Evolutionary conservation across 441 rosid species (phyloP), one percentile per base, ranked within the genome.

Genomic region (Gossypium laxum): DNA sequence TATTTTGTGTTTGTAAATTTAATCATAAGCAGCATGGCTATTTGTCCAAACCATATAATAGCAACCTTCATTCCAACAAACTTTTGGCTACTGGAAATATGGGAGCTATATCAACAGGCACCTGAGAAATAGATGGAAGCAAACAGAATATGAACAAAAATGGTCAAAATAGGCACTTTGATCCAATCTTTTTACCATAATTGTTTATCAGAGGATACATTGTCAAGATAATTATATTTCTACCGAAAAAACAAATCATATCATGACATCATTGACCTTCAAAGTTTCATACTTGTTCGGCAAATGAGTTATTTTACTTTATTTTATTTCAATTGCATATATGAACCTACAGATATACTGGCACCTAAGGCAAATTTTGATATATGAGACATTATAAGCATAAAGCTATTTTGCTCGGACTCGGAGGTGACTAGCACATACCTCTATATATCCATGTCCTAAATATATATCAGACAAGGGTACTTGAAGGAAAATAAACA

Each of bases 41-140:
- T 43, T 21, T 64, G 34, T 45, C 28, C 17, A 45, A 45, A 43
- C 54, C 63, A 32, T 32, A 30, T 30, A 30, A 30, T 30, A 30
- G 38, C 38, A 45, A 43, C 54, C 63, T 79, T 83, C 82, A 75
- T 38, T 75, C 73, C 51, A 73, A 7, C 57, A 85, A 71, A 47
- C 76, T 47, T 14, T 83, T 64, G 48, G 86, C 97, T 10, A 79
- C 41, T 0, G 96, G 78, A 82, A 93, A 91, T 69, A 84, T 73
- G 12, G 96, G 96, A 81, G 82, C 74, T 73, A 93, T 89, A 80
- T 93, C 98, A 74, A 88, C 91, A 0, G 97, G 92, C 6, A 91
- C 98, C 98, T 91, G 78, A 58, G 77, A 56, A 28, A 50, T 52
- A 43, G 47, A 11, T 48, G 43, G 64, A 24, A 14, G 28, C 19